Evolutionary conservation across 805 yeast species (phyloP).

Genomic region (Candida ipomoeae): DNA sequence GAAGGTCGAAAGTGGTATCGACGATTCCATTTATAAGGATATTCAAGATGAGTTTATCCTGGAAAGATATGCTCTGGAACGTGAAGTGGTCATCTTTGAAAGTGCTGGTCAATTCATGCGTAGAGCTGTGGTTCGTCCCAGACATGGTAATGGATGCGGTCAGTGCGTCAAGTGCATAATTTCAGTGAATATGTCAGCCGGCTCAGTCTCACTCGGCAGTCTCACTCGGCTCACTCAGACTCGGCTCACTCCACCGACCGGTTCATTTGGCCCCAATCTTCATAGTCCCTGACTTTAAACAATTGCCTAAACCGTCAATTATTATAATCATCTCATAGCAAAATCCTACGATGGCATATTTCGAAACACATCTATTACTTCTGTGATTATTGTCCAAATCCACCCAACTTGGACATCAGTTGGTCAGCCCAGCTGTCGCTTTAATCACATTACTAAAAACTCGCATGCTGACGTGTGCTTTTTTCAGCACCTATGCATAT

Average conservation of each 20-base stretch:
- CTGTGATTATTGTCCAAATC: too few relatives aligned
- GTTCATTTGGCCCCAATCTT: too few relatives aligned
- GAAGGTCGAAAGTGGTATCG: slow-evolving; percentile 48
- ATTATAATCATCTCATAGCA: too few relatives aligned
- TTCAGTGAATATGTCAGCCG: neutral
- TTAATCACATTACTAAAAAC: slow-evolving; percentile 1
- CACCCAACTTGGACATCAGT: too few relatives aligned
- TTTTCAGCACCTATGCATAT: slow-evolving; percentile 4
- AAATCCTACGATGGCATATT: too few relatives aligned
- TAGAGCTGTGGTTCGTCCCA: neutral
- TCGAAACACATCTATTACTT: too few relatives aligned
- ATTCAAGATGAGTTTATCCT: slow-evolving; percentile 37
- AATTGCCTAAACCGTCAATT: too few relatives aligned
- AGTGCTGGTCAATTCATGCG: slow-evolving; percentile 4
- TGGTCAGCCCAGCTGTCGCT: neutral
- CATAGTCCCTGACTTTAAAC: neutral
- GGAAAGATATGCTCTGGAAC: slow-evolving; percentile 29
- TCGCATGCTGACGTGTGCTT: neutral
- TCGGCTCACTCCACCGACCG: too few relatives aligned
- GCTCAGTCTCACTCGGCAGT: too few relatives aligned
- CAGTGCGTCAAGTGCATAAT: neutral
- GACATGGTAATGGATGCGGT: neutral
- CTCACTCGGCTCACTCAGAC: too few relatives aligned
- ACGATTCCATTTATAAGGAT: slow-evolving; percentile 42
- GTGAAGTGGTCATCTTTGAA: slow-evolving; percentile 7